Percentiles rank a stretch among this genome's conserved stretches.
Evolutionary conservation across 2,329 filamentous ascomycete genomes (phyloP).

Genomic region (Clonostachys byssicola): DNA sequence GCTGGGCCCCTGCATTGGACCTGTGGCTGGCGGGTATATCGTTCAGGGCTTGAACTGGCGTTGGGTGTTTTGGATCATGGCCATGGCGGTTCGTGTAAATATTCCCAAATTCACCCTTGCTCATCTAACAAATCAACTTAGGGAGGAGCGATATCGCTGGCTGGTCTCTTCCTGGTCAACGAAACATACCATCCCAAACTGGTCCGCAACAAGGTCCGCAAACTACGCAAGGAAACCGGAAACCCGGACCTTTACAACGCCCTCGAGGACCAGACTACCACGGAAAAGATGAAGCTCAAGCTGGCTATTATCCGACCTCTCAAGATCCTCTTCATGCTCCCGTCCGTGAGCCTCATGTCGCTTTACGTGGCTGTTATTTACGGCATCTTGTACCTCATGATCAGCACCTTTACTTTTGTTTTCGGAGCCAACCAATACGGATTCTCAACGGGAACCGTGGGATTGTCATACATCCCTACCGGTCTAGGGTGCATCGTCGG

Average conservation of each 20-base stretch:
- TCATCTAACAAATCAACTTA: conserved; percentile 3
- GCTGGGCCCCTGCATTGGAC: conserved; percentile 28
- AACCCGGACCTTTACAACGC: conserved; percentile 37
- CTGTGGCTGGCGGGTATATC: conserved; percentile 52
- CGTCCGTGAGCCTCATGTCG: conserved; percentile 35
- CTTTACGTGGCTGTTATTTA: conserved; percentile 48
- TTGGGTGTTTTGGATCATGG: conserved; percentile 59
- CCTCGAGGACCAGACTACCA: conserved; percentile 28
- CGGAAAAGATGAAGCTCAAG: conserved; percentile 23
- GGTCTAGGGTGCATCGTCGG: conserved; percentile 7
- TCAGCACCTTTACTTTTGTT: conserved; percentile 50
- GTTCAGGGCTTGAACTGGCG: conserved; percentile 55
- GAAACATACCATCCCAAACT: conserved; percentile 32
- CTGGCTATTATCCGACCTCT: conserved; percentile 32
- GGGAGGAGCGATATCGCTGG: conserved; percentile 18
- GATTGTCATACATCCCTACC: conserved; percentile 11
- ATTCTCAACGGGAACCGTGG: conserved; percentile 19
- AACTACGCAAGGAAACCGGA: conserved; percentile 28
- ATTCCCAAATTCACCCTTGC: not conserved
- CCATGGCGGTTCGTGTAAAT: conserved; percentile 38
- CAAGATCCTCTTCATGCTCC: conserved; percentile 47
- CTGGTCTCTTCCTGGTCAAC: conserved; percentile 20
- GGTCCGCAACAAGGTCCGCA: conserved; percentile 25
- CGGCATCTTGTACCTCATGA: conserved; percentile 48
- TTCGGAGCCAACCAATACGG: conserved; percentile 32